Percentiles rank a stretch among this genome's conserved stretches.
Evolutionary conservation across 179 eudicot species (phyloP).

Genomic region (Silene noctiflora): DNA sequence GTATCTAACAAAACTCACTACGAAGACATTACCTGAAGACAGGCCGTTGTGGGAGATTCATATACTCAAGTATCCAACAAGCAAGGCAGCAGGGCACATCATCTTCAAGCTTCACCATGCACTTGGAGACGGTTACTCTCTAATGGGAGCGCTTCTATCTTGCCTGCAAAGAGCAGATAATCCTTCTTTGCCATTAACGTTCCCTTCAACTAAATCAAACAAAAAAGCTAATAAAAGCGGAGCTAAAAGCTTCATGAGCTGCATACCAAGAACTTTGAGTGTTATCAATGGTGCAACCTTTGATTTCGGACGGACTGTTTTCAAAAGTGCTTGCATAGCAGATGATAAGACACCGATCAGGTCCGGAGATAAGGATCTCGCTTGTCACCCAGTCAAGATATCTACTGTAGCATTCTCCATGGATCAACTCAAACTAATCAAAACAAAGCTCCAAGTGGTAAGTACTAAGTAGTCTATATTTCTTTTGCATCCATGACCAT

Average conservation of each 20-base stretch:
- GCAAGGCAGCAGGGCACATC: conserved; percentile 44
- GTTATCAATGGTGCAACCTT: conserved; percentile 31
- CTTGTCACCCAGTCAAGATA: conserved; percentile 44
- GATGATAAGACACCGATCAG: conserved; percentile 55
- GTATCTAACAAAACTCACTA: conserved; percentile 48
- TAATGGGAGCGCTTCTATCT: conserved; percentile 79
- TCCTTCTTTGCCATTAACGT: conserved; percentile 55
- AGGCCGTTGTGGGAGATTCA: conserved; percentile 77
- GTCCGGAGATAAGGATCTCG: conserved; percentile 50
- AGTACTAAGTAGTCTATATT: conserved; percentile 33
- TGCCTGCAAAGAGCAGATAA: conserved; percentile 58
- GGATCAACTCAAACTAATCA: conserved; percentile 51
- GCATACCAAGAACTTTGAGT: conserved; percentile 19
- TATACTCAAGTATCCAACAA: conserved; percentile 53
- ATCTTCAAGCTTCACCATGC: conserved; percentile 74
- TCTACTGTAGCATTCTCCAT: conserved; percentile 46
- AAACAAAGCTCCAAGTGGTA: conserved; percentile 57
- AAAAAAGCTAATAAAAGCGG: not conserved
- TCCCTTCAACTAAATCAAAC: conserved; percentile 34
- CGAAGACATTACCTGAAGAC: conserved; percentile 48
- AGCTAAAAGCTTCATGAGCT: conserved; percentile 4
- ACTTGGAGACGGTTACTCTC: conserved; percentile 67
- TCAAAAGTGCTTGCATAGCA: conserved; percentile 47
- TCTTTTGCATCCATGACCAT: not conserved
- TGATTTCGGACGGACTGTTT: conserved; percentile 58